Evolutionary conservation across 148 eudicot genomes (phyloP).

Genomic region (Amaranthus hypochondriacus): DNA sequence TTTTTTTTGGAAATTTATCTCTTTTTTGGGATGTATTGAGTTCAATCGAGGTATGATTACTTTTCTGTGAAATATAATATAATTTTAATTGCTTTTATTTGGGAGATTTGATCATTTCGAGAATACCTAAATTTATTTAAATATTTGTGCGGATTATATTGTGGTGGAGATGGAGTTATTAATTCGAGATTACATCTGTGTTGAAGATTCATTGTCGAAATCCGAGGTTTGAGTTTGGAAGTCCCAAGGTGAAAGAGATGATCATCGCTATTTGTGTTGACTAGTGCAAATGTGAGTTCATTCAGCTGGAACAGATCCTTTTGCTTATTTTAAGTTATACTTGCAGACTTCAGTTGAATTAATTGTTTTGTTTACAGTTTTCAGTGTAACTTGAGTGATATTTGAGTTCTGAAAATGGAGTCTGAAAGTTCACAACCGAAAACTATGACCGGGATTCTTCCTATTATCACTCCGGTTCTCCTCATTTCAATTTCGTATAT

Average conservation of each 20-base stretch:
- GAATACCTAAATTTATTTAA: background rate
- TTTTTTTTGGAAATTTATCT: background rate
- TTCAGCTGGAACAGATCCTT: background rate
- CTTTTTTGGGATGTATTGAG: background rate
- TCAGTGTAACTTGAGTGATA: background rate
- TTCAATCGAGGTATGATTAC: slow-evolving; percentile 8
- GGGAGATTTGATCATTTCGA: background rate
- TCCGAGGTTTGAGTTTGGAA: background rate
- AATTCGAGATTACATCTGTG: slow-evolving; percentile 1
- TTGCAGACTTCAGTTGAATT: background rate
- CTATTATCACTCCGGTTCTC: slow-evolving; percentile 54
- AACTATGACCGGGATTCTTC: slow-evolving; percentile 28
- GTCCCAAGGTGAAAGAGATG: slow-evolving; percentile 16
- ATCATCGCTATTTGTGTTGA: background rate
- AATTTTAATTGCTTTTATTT: background rate
- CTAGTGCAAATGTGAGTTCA: slow-evolving; percentile 6
- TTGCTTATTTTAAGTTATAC: background rate
- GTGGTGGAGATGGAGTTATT: background rate
- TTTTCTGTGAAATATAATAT: background rate
- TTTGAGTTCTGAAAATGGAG: background rate
- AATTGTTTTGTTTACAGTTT: background rate
- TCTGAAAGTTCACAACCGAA: background rate
- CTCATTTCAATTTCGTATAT: slow-evolving; percentile 63
- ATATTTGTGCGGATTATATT: background rate
- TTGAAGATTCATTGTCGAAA: slow-evolving; percentile 4